Base-by-base conservation (phyloP, 2,329 filamentous ascomycete species). In the Fusarium pininemorale region DNA sequence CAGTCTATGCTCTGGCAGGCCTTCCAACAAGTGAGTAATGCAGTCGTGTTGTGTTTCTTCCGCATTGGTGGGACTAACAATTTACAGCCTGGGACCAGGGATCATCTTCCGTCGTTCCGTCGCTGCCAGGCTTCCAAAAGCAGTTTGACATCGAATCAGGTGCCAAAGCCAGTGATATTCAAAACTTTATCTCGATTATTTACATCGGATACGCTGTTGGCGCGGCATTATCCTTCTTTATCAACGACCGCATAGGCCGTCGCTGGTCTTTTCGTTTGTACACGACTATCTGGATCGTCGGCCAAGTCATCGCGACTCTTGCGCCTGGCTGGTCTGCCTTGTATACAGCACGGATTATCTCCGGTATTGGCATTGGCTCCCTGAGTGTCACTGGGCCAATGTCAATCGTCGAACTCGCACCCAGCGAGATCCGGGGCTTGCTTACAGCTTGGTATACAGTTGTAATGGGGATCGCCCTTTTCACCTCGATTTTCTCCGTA, bases 211-310 rank as follows among this genome's bases (percentile, higher is more conserved):
- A 47, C 22, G 44, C 44, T 26, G 7, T 28, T 9, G 44, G 44
- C 3, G 44, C 44, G 0, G 24, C 44, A 0, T 14, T 28, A 20
- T 47, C 24, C 18, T 47, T 28, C 5, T 28, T 47, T 5, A 28
- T 47, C 24, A 47, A 28, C 1, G 44, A 47, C 11, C 44, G 44
- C 24, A 47, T 47, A 6, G 44, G 44, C 18, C 44, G 44, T 28
- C 44, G 24, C 18, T 47, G 44, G 44, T 47, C 44, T 3, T 47
- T 47, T 28, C 44, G 44, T 47, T 47, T 28, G 18, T 47, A 47
- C 44, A 10, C 24, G 1, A 18, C 44, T 22, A 14, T 47, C 24
- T 47, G 44, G 44, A 47, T 47, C 24, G 12, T 47, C 3, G 44
- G 44, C 3, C 44, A 47, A 20, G 7, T 47, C 18, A 47, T 28